Base-by-base conservation (phyloP, 2,329 filamentous ascomycete species). In the Fusarium camptoceras region DNA sequence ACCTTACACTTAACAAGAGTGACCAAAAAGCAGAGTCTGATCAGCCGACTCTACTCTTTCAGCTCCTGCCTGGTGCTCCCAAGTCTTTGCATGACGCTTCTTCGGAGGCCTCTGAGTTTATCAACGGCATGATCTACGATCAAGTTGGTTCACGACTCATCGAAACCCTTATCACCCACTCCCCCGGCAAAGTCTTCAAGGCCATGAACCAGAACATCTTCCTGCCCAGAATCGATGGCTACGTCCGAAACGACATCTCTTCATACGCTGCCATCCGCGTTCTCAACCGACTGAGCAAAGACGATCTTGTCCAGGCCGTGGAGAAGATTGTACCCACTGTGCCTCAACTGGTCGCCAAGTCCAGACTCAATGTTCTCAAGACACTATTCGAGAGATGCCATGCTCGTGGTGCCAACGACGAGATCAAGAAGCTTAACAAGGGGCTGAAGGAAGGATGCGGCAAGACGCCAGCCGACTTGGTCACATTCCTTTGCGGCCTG, bases 141-240 rank as follows among this genome's bases (percentile, higher is more conserved):
- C 86, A 92, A 3, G 91, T 98, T 54, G 96, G 96, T 18, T 98
- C 95, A 6, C 91, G 95, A 46, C 85, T 99, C 3, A 85, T 98
- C 24, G 96, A 99, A 81, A 93, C 91, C 1, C 91, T 99, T 68
- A 88, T 98, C 68, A 87, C 90, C 27, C 87, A 92, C 76, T 89
- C 91, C 18, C 94, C 96, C 0, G 94, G 93, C 44, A 97, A 96
- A 80, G 82, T 94, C 34, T 99, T 98, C 87, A 98, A 97, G 80
- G 88, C 89, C 16, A 85, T 99, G 8, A 95, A 97, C 81, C 89
- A 87, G 61, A 90, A 91, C 71, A 88, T 94, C 70, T 92, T 98
- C 79, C 91, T 91, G 66, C 90, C 92, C 16, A 89, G 94, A 27
- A 92, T 98, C 74, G 89, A 90, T 24, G 92, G 89, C 41, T 87